Percentiles rank a stretch among this genome's conserved stretches.
Evolutionary conservation across 768 basidiomycete species (phyloP).

Genomic region (Hygrophorus russula): DNA sequence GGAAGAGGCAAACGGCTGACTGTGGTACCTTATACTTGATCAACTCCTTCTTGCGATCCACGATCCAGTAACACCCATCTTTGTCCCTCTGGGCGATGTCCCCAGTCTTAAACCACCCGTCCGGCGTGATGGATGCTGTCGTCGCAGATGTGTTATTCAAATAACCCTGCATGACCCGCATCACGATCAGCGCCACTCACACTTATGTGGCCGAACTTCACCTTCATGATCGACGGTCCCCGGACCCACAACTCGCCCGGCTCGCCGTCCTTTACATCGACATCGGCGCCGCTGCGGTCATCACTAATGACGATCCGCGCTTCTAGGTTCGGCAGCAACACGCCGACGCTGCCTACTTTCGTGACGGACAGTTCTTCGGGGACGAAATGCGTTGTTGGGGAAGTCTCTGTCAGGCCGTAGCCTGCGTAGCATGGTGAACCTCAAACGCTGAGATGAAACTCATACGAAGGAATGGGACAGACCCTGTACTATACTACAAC

Average conservation of each 20-base stretch:
- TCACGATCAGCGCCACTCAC: not conserved
- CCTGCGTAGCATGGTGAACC: slow-evolving; percentile 23
- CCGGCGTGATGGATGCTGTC: slow-evolving; percentile 49
- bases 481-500: slow-evolving; percentile 42
- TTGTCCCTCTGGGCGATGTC: slow-evolving; percentile 60
- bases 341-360: slow-evolving; percentile 58
- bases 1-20: not conserved
- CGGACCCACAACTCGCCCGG: slow-evolving; percentile 77
- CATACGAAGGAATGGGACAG: not conserved
- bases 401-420: slow-evolving; percentile 77
- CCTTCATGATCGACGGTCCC: slow-evolving; percentile 76
- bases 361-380: slow-evolving; percentile 26
- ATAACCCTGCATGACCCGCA: slow-evolving; percentile 43
- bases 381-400: slow-evolving; percentile 56
- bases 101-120: slow-evolving; percentile 85
- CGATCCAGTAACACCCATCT: slow-evolving; percentile 66
- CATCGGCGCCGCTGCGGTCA: slow-evolving; percentile 35
- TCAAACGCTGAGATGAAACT: not conserved
- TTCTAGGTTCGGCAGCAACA: slow-evolving; percentile 65
- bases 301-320: slow-evolving; percentile 60
- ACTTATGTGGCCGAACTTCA: slow-evolving; percentile 9
- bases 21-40: slow-evolving; percentile 58
- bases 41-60: slow-evolving; percentile 65
- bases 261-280: slow-evolving; percentile 41
- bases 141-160: slow-evolving; percentile 65